phyloP scores from a whole-genome alignment of 2,329 filamentous ascomycete genomes.

The Knufia petricola region DNA sequence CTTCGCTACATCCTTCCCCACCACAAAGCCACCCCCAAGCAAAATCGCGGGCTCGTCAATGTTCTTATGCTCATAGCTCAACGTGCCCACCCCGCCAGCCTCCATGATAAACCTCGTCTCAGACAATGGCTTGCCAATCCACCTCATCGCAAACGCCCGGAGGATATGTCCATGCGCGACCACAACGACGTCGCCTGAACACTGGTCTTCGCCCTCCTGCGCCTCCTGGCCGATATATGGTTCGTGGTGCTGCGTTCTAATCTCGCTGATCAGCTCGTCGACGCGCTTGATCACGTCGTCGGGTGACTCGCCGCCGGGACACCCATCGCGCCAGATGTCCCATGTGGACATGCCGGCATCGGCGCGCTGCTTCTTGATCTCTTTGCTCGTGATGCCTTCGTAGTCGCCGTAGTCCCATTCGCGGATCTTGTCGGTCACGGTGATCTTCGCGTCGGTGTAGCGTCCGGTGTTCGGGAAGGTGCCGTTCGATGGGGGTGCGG shows the following conservation, averaged over 20 bases:
- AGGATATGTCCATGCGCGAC: slow-evolving; percentile 89
- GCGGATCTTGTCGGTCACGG: slow-evolving; percentile 62
- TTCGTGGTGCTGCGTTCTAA: slow-evolving; percentile 56
- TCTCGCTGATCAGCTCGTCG: slow-evolving; percentile 66
- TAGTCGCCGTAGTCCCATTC: slow-evolving; percentile 88
- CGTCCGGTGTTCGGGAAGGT: slow-evolving; percentile 30
- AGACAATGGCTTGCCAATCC: slow-evolving; percentile 63
- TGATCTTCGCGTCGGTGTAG: slow-evolving; percentile 50
- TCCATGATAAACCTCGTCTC: slow-evolving; percentile 77
- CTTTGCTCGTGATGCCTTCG: slow-evolving; percentile 64
- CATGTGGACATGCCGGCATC: slow-evolving; percentile 49
- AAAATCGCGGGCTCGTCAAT: slow-evolving; percentile 72
- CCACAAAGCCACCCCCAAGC: slow-evolving; percentile 61
- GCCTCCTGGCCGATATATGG: slow-evolving; percentile 51
- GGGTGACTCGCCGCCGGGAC: slow-evolving; percentile 74
- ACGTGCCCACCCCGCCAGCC: slow-evolving; percentile 70
- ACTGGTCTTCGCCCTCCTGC: slow-evolving; percentile 34
- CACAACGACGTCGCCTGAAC: slow-evolving; percentile 57
- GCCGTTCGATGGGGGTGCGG: slow-evolving; percentile 24
- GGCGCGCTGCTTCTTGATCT: slow-evolving; percentile 53
- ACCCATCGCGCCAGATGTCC: slow-evolving; percentile 89
- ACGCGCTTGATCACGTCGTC: slow-evolving; percentile 62
- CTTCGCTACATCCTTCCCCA: slow-evolving; percentile 21
- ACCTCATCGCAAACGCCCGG: slow-evolving; percentile 77
- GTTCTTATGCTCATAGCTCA: slow-evolving; percentile 74